Base-by-base conservation (phyloP, 169 alveolate genomes). In the Eimeria tenella region DNA sequence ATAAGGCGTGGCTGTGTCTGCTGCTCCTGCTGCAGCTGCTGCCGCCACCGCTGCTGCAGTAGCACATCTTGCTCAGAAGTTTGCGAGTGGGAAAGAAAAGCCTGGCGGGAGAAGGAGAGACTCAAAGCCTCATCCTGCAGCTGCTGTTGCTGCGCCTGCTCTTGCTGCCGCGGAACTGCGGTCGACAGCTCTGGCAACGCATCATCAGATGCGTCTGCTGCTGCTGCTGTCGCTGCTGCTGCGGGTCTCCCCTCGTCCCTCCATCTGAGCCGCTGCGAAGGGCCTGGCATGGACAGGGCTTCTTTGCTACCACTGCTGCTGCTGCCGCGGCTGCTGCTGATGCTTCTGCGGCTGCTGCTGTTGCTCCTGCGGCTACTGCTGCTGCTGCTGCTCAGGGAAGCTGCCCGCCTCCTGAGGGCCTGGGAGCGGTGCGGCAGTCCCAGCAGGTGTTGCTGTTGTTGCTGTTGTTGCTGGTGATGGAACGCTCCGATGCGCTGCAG, bases 1-100 rank as follows among this genome's bases (percentile, higher is more conserved):
- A 77, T 4, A 23, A 77, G 86, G 42, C 86, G 86, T 0, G 86
- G 86, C 86, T 77, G 68, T 63, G 21, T 7, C 56, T 73, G 86
- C 68, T n/a, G 19, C 86, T 77, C 86, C 60, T 77, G 63, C 62
- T 77, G 65, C 86, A 77, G 62, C 53, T 79, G 88, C 88, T 79
- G 88, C 17, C 71, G 31, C 88, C 88, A 79, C 5, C 88, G 65
- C 25, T 79, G 88, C 88, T 79, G 88, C 88, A 79, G 71, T 70
- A 79, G 70, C 71, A 79, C 15, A 53, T 50, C 55, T 3, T 56
- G 52, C 55, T 81, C 89, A 23, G 75, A n/a, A 3, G 56, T 55
- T 7, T 81, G 74, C 0, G 89, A 55, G 8, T 81, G 89, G 21
- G 89, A 81, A 5, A 81, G 89, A 13, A 81, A 81, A 4, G 89